Evolutionary conservation across 345 rosid species (phyloP).

Genomic region (Eucalyptus lansdowneana): DNA sequence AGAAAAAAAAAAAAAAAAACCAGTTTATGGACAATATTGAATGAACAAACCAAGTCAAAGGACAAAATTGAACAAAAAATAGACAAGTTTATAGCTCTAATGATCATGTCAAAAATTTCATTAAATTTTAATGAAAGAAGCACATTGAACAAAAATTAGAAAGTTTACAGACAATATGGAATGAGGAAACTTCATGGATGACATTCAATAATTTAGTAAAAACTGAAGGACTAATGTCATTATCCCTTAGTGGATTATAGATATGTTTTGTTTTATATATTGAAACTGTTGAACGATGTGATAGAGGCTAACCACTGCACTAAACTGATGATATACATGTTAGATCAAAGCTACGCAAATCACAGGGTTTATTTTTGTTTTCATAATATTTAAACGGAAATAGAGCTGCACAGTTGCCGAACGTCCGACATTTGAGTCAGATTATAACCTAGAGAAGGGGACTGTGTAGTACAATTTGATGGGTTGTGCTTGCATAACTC

Average conservation of each 20-base stretch:
- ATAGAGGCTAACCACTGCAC: neutral
- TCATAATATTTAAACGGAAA: neutral
- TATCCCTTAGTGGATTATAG: neutral
- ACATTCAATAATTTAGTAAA: neutral
- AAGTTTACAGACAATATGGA: neutral
- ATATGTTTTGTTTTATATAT: neutral
- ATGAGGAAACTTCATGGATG: neutral
- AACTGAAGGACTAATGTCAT: neutral
- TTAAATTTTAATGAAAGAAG: neutral
- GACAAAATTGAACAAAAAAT: neutral
- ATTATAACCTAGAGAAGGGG: neutral
- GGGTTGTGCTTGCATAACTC: neutral
- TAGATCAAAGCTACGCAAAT: neutral
- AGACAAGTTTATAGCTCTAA: neutral
- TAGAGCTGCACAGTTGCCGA: neutral
- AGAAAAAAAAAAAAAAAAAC: no score
- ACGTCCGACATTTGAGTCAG: neutral
- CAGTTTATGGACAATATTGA: neutral
- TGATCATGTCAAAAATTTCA: neutral
- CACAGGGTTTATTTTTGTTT: neutral
- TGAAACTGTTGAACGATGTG: neutral
- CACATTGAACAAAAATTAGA: neutral
- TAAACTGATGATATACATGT: neutral
- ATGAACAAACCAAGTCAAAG: neutral
- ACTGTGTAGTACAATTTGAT: neutral